These are phyloP conservation scores for Discostella stelligeroides DNA, from an alignment of 108 stramenopile species.

Conservation along the genomic window DNA sequence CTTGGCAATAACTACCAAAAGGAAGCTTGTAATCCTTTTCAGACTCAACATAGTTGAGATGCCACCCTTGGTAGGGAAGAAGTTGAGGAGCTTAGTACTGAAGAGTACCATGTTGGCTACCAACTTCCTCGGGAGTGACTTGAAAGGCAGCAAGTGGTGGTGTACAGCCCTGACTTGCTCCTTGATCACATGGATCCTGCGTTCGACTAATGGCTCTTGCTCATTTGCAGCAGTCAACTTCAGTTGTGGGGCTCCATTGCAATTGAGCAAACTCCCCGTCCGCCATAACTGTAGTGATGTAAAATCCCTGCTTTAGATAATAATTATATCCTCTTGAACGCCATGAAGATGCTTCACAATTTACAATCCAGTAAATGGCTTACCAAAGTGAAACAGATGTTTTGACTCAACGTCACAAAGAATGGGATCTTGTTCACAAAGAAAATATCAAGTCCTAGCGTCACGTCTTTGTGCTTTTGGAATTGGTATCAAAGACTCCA, in stretches of 20 bases:
- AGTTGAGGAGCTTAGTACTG: no score
- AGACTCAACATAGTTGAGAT: not conserved
- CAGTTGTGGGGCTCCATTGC: not conserved
- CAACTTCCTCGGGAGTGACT: no score
- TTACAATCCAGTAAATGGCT: conserved; percentile 4
- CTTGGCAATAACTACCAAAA: no score
- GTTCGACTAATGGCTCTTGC: conserved; percentile 4
- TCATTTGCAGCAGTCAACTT: no score
- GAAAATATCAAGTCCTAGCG: not conserved
- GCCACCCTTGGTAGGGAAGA: no score
- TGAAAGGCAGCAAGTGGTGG: no score
- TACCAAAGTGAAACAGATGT: not conserved
- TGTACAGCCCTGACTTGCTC: no score
- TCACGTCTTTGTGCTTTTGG: not conserved
- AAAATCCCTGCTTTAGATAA: conserved; percentile 5
- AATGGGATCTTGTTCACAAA: no score
- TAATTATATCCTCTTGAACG: not conserved
- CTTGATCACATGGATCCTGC: conserved; percentile 7
- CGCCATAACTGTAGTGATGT: not conserved
- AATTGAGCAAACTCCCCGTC: conserved; percentile 3
- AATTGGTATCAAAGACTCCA: not conserved
- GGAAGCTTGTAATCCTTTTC: conserved; percentile 8
- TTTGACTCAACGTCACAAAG: no score
- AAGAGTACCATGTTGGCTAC: not conserved
- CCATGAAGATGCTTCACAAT: not conserved